These are phyloP conservation scores for Schwanniomyces occidentalis DNA, from an alignment of 805 yeast genomes.

Conservation along the genomic window DNA sequence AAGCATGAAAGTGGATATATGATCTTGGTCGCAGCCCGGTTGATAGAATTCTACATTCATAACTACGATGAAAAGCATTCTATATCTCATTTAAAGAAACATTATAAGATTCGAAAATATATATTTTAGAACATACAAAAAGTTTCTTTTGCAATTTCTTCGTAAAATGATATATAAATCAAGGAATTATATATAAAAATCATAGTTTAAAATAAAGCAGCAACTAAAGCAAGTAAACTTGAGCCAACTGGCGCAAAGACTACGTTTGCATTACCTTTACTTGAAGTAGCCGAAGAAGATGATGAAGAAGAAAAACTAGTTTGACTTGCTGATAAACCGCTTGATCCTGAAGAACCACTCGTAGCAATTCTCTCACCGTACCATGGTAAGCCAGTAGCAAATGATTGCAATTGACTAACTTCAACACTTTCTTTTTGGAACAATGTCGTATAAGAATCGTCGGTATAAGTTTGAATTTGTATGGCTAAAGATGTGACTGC, in stretches of 20 bases:
- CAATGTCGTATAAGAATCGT: conserved; percentile 38
- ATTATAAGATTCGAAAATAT: neutral
- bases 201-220: conserved; percentile 4
- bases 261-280: conserved; percentile 7
- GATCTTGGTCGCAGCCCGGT: neutral
- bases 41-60: neutral
- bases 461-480: conserved; percentile 32
- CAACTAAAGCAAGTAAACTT: conserved; percentile 2
- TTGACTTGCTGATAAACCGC: conserved; percentile 6
- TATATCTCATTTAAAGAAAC: neutral
- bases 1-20: too few relatives aligned
- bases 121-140: neutral
- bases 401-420: conserved; percentile 21
- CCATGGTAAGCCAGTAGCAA: conserved; percentile 42
- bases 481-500: conserved; percentile 29
- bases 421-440: conserved; percentile 23
- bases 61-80: neutral
- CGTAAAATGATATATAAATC: too few relatives aligned
- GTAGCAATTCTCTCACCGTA: conserved; percentile 13
- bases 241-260: conserved; percentile 3
- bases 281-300: conserved; percentile 6
- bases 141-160: neutral
- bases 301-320: conserved; percentile 8
- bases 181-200: too few relatives aligned
- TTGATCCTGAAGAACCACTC: conserved; percentile 3